Percentiles rank a stretch among this genome's conserved stretches.
phyloP scores from a whole-genome alignment of 2,329 filamentous ascomycete genomes.

The Parastagonospora nodorum region DNA sequence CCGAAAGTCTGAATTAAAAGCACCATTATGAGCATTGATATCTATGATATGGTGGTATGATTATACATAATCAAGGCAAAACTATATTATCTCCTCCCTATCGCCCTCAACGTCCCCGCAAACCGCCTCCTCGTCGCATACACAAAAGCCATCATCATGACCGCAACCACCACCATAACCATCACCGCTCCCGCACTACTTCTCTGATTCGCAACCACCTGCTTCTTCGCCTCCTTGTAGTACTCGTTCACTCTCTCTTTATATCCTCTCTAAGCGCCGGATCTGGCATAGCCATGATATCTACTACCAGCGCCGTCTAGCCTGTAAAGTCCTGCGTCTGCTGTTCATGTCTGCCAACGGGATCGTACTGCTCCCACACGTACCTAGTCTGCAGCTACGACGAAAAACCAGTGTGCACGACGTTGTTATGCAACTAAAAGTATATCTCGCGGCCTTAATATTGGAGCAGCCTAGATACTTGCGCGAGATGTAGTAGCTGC shows the following conservation, averaged over 20 bases:
- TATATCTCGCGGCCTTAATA: slow-evolving; percentile 74
- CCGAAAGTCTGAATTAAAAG: slow-evolving; percentile 2
- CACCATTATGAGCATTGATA: too few species aligned
- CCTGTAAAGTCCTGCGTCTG: slow-evolving; percentile 94
- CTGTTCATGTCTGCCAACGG: slow-evolving; percentile 84
- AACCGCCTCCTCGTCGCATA: slow-evolving; percentile 31
- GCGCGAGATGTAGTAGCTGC: slow-evolving; percentile 60
- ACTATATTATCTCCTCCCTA: too few species aligned
- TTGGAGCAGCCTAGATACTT: slow-evolving; percentile 64
- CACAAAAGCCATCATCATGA: slow-evolving; percentile 23
- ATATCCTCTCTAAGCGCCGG: slow-evolving; percentile 41
- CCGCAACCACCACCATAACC: slow-evolving; percentile 14
- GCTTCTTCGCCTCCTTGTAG: slow-evolving; percentile 26
- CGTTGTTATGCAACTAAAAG: slow-evolving; percentile 73
- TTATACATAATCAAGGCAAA: too few species aligned
- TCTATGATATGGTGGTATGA: too few species aligned
- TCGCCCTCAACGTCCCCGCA: slow-evolving; percentile 28
- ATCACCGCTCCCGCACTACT: slow-evolving; percentile 21
- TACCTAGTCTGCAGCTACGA: slow-evolving; percentile 91
- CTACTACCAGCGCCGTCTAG: slow-evolving; percentile 92
- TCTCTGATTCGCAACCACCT: slow-evolving; percentile 19
- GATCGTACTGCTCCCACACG: slow-evolving; percentile 96
- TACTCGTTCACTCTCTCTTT: slow-evolving; percentile 23
- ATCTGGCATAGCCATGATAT: slow-evolving; percentile 92
- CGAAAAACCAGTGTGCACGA: slow-evolving; percentile 84